Evolutionary conservation across 495 filamentous ascomycete genomes (phyloP), one percentile per base, ranked within the genome.

Genomic region (Melanomma pulvis-pyrius): DNA sequence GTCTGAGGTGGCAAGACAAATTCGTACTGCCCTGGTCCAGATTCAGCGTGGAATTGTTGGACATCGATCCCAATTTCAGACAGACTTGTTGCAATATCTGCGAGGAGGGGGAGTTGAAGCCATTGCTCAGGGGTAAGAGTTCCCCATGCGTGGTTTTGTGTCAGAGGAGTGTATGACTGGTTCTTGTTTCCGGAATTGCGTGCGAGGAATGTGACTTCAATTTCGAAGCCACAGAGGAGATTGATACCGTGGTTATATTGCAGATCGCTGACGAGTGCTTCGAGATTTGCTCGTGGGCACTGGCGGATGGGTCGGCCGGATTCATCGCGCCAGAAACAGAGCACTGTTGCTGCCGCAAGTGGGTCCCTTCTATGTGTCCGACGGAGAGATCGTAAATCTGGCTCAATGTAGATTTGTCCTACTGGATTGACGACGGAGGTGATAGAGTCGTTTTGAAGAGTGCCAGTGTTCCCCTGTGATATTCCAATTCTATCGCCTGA

Each of bases 31-130:
- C 90, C 90, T 0, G 83, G 80, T 0, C 87, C 83, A 57, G 82
- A 84, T 71, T 96, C 92, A 21, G 92, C 75, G 73, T 97, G 92
- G 73, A 92, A 88, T 73, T 92, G 86, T 53, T 90, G 81, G 19
- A 92, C 77, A 7, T 83, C 71, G 59, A 97, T 90, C 15, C 84
- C 89, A 56, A 86, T 82, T 2, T 75, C 72, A 3, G 78, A 80
- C 2, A 93, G 80, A 3, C 80, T 79, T 2, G 80, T 76, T 13
- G 82, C 82, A 47, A 90, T 87, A 30, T 90, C 84, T n/a, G 87
- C 83, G 1, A 90, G 74, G 17, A 90, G 74, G 0, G 85, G 77
- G 12, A 92, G 76, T 24, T 80, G 79, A 32, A 78, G 75, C 59
- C 81, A 79, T 9, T 84, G 78, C n/a, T 89, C 79, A 13, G 82